Percentiles rank a stretch among this genome's conserved stretches.
Evolutionary conservation across 1,139 yeast species (phyloP).

Genomic region (Candida buenavistaensis): DNA sequence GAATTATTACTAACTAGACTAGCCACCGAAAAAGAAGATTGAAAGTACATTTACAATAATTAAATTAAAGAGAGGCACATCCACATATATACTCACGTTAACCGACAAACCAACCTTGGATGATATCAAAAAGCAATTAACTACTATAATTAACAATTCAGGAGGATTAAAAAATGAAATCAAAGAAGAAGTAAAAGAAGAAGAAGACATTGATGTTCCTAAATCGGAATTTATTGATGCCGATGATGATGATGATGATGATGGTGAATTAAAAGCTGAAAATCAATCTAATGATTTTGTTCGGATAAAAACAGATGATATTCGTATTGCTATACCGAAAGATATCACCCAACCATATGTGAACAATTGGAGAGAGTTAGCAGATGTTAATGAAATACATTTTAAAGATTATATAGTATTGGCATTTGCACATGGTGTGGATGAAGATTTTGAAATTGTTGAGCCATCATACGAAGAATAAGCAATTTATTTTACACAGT

Average conservation of each 20-base stretch:
- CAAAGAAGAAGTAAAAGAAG: constrained; percentile 28
- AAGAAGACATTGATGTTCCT: constrained; percentile 27
- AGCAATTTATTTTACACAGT: no score
- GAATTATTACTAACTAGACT: constrained; percentile 21
- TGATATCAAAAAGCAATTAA: constrained; percentile 33
- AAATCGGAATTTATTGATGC: constrained; percentile 25
- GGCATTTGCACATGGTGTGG: constrained; percentile 38
- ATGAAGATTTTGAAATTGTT: constrained; percentile 37
- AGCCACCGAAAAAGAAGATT: constrained; percentile 33
- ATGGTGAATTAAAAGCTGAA: constrained; percentile 10
- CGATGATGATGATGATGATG: constrained; percentile 8
- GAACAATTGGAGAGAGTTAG: constrained; percentile 40
- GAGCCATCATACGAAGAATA: constrained; percentile 47
- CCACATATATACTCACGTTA: constrained; percentile 46
- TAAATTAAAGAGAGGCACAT: constrained; percentile 43
- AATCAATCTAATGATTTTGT: constrained; percentile 4
- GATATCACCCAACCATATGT: constrained; percentile 40
- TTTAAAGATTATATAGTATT: constrained; percentile 41
- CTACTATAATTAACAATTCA: constrained; percentile 39
- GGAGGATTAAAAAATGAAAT: constrained; percentile 43
- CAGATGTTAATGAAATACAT: constrained; percentile 24
- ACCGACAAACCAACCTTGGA: constrained; percentile 22
- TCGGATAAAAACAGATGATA: constrained; percentile 20
- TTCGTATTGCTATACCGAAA: constrained; percentile 44
- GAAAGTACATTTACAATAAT: constrained; percentile 28